Percentiles rank a stretch among this genome's conserved stretches.
phyloP scores from a whole-genome alignment of 768 basidiomycete species.

The Macrolepiota dolichaula region DNA sequence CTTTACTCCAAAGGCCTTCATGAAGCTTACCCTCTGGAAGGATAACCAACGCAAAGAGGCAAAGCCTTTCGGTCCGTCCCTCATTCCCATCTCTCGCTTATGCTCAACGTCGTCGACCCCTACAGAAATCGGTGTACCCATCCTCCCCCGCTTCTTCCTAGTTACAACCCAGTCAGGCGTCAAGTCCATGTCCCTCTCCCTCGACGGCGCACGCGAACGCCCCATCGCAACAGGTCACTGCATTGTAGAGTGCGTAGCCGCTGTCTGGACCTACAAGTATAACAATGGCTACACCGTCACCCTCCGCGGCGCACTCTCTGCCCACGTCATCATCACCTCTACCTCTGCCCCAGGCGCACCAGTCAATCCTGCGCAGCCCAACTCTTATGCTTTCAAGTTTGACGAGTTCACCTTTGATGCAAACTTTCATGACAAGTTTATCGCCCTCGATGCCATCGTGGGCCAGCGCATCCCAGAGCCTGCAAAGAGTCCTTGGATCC shows the following conservation, averaged over 20 bases:
- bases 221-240: slow-evolving; percentile 39
- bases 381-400: slow-evolving; percentile 51
- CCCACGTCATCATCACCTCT: slow-evolving; percentile 48
- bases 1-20: slow-evolving; percentile 65
- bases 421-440: slow-evolving; percentile 67
- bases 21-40: slow-evolving; percentile 87
- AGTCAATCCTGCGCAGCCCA: slow-evolving; percentile 18
- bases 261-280: slow-evolving; percentile 82
- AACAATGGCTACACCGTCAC: slow-evolving; percentile 76
- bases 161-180: slow-evolving; percentile 85
- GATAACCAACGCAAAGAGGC: slow-evolving; percentile 77
- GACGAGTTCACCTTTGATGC: slow-evolving; percentile 76
- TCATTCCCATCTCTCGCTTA: background rate
- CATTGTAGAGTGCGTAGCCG: slow-evolving; percentile 67
- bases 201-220: slow-evolving; percentile 77
- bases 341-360: slow-evolving; percentile 21
- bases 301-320: slow-evolving; percentile 70
- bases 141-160: slow-evolving; percentile 80
- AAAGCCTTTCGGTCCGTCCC: slow-evolving; percentile 72
- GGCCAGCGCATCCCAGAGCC: slow-evolving; percentile 45
- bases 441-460: slow-evolving; percentile 59
- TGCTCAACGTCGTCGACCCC: background rate
- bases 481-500: slow-evolving; percentile 33
- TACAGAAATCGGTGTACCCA: slow-evolving; percentile 75
- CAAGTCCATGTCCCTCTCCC: slow-evolving; percentile 74